Evolutionary conservation across 164 flowering plant genomes (phyloP).

Genomic region (Magnolia sinica): DNA sequence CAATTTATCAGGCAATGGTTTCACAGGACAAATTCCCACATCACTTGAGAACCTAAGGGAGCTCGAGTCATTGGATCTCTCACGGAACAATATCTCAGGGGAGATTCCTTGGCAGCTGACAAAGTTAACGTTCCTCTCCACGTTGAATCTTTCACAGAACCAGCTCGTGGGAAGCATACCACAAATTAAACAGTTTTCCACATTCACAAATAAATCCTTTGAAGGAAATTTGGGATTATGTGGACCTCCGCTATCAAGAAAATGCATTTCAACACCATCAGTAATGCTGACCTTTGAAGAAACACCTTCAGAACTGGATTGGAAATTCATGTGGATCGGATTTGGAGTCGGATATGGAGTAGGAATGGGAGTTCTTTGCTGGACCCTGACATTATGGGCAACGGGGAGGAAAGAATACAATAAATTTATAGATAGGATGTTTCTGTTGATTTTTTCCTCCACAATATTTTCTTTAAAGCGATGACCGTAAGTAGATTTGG

Average conservation of each 20-base stretch:
- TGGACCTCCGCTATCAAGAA: conserved; percentile 7
- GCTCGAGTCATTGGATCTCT: conserved; percentile 17
- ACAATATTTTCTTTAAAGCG: too few relatives aligned
- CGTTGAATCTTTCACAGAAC: conserved; percentile 16
- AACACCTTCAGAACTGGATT: conserved; percentile 10
- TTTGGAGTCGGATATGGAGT: conserved; percentile 35
- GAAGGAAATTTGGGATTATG: conserved; percentile 14
- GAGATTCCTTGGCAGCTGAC: conserved; percentile 15
- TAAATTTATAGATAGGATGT: conserved; percentile 20
- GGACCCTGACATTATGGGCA: conserved; percentile 33
- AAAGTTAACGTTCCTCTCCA: conserved; percentile 10
- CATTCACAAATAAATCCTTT: conserved; percentile 8
- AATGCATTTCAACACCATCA: background rate
- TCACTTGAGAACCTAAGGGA: background rate
- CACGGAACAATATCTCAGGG: conserved; percentile 11
- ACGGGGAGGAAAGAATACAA: conserved; percentile 37
- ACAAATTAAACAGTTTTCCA: conserved; percentile 8
- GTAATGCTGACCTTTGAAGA: background rate
- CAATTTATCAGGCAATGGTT: conserved; percentile 6
- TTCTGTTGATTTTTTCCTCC: conserved; percentile 11
- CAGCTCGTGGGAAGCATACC: conserved; percentile 16
- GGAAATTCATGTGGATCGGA: conserved; percentile 44
- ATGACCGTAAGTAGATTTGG: too few relatives aligned
- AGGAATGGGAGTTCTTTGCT: conserved; percentile 38
- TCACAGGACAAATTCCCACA: conserved; percentile 13